phyloP scores from a whole-genome alignment of 108 stramenopile genomes.

The Parietichytrium sp. region DNA sequence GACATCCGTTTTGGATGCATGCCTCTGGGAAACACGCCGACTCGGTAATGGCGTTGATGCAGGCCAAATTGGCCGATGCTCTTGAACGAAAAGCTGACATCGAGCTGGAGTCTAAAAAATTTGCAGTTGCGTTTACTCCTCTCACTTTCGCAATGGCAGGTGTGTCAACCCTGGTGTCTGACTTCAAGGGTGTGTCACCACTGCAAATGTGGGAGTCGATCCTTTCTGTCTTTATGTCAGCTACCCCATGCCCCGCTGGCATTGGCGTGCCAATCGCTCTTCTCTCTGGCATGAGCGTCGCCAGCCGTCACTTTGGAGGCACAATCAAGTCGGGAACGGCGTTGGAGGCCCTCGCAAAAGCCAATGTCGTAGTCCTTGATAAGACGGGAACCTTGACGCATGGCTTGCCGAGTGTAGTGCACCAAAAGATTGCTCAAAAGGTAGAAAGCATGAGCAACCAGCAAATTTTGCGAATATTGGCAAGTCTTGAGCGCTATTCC shows the following conservation, averaged over 20 bases:
- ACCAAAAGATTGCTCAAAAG: not conserved
- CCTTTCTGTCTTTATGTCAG: slow-evolving; percentile 23
- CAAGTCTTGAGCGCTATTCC: not conserved
- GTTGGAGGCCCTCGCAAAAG: not conserved
- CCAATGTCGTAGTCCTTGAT: not conserved
- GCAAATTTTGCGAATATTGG: not conserved
- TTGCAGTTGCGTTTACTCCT: not conserved
- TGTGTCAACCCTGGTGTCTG: not conserved
- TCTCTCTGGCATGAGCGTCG: slow-evolving; percentile 30
- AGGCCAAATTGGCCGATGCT: slow-evolving; percentile 14
- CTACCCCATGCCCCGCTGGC: slow-evolving; percentile 6
- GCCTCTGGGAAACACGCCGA: not conserved
- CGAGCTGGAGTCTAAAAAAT: not conserved
- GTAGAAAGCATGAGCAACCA: not conserved
- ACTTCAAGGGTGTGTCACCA: not conserved
- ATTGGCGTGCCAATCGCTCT: slow-evolving; percentile 30
- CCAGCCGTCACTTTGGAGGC: not conserved
- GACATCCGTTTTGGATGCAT: not conserved
- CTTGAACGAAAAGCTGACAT: not conserved
- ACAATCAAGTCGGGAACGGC: not conserved
- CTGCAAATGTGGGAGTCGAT: not conserved
- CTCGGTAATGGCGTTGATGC: slow-evolving; percentile 16
- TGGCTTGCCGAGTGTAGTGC: not conserved
- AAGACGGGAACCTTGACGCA: slow-evolving; percentile 2
- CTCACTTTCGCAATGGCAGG: slow-evolving; percentile 11